Base-by-base conservation (phyloP, 345 rosid genomes). In the Abelmoschus esculentus region DNA sequence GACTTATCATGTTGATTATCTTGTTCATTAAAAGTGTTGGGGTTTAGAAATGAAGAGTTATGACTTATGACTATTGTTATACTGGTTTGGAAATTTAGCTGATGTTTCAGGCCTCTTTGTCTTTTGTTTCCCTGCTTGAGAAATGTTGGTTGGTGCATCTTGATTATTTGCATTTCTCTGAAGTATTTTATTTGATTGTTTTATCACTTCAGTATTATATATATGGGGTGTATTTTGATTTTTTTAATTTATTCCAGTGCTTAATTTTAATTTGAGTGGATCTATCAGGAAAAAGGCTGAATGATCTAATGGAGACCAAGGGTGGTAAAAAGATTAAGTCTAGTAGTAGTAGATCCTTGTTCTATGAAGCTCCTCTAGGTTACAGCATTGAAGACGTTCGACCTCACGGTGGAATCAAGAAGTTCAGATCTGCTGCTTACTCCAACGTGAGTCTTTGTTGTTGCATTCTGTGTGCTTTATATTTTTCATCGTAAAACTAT, bases 341-440 rank as follows among this genome's bases (percentile, higher is more conserved):
- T 22, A 53, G 11, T 55, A 55, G 31, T 55, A 55, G 60, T 22
- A 55, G 60, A 22, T 55, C 60, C 15, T 55, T 55, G 29, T 19
- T 55, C 60, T 55, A 91, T 80, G 99, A 95, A 86, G 96, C 99
- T 77, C 99, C 99, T 74, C 87, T 95, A 18, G 99, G 95, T 76
- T 95, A 95, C 87, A 84, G 96, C 96, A 91, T 95, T 78, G 97
- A 95, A 89, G 96, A 95, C 89, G 78, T 95, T 72, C 86, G 97
- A 32, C 99, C 99, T 0, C 80, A 87, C 85, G 97, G 99, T 80
- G 99, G 97, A 81, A 95, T 95, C 89, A 91, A 88, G 96, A 95
- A 95, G 77, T 95, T 91, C 93, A 79, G 93, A 87, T 91, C 99
- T 69, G 97, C 96, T 88, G 96, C 88, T 14, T 90, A 90, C 87